Evolutionary conservation across 352 stramenopile species (phyloP).

Genomic region (Phytophthora melonis): DNA sequence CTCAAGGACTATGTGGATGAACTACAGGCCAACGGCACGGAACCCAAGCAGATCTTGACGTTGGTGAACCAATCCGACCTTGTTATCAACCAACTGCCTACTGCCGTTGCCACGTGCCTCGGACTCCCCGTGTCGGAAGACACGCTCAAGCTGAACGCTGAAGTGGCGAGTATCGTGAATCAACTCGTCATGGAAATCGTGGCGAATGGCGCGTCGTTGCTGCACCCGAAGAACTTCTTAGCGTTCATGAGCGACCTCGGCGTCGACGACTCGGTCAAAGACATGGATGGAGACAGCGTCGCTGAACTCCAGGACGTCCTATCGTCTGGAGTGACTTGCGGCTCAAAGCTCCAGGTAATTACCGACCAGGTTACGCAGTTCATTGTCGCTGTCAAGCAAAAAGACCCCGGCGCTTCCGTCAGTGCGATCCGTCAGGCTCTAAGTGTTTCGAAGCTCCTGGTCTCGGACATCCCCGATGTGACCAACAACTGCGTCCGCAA

Average conservation of each 20-base stretch:
- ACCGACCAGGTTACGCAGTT: slow-evolving; percentile 49
- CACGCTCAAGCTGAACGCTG: slow-evolving; percentile 31
- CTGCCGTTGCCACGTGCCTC: slow-evolving; percentile 58
- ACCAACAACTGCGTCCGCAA: slow-evolving; percentile 48
- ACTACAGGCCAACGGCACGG: slow-evolving; percentile 32
- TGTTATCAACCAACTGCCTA: slow-evolving; percentile 36
- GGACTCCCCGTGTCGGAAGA: slow-evolving; percentile 36
- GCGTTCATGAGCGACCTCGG: slow-evolving; percentile 32
- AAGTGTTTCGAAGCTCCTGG: slow-evolving; percentile 51
- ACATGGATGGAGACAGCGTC: slow-evolving; percentile 35
- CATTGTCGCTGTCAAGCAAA: slow-evolving; percentile 47
- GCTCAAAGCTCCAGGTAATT: slow-evolving; percentile 46
- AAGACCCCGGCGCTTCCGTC: slow-evolving; percentile 31
- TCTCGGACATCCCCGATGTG: slow-evolving; percentile 60
- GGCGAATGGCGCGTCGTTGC: slow-evolving; percentile 27
- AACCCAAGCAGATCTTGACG: slow-evolving; percentile 49
- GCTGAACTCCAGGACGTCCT: slow-evolving; percentile 42
- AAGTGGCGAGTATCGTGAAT: slow-evolving; percentile 42
- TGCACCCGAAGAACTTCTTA: slow-evolving; percentile 39
- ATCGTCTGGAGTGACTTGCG: slow-evolving; percentile 43
- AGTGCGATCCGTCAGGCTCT: slow-evolving; percentile 47
- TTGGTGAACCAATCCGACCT: slow-evolving; percentile 44
- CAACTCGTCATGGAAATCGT: slow-evolving; percentile 42
- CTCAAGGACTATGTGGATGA: slow-evolving; percentile 45
- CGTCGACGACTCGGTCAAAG: slow-evolving; percentile 31